These are phyloP conservation scores for Malassezia equina DNA, from an alignment of 1,284 basidiomycete genomes.

Conservation along the genomic window DNA sequence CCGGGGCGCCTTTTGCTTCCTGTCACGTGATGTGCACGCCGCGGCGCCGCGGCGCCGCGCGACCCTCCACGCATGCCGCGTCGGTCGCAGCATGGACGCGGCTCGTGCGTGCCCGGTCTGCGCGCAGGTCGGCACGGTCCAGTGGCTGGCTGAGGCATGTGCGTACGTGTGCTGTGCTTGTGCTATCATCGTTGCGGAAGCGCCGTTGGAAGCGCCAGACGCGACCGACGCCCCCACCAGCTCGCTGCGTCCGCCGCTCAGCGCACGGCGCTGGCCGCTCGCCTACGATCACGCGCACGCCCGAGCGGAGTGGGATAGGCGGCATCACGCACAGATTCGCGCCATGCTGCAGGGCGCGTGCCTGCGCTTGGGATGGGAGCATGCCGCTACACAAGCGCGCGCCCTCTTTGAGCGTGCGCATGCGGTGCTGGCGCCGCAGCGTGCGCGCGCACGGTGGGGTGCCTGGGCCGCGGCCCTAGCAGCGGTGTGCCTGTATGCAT, in stretches of 20 bases:
- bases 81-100: background rate
- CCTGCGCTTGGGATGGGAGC: conserved; percentile 10
- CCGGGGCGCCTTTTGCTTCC: background rate
- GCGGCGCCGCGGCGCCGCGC: background rate
- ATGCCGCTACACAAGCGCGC: background rate
- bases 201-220: background rate
- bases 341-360: conserved; percentile 9
- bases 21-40: conserved; percentile 5
- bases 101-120: conserved; percentile 11
- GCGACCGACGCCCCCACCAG: background rate
- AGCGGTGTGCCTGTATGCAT: conserved; percentile 11
- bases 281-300: conserved; percentile 5
- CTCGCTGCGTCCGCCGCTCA: background rate
- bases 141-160: conserved; percentile 1
- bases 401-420: conserved; percentile 1
- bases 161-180: conserved; percentile 10
- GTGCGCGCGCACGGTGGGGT: background rate
- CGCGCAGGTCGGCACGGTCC: conserved; percentile 9
- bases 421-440: background rate
- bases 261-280: conserved; percentile 1
- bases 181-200: background rate
- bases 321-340: background rate
- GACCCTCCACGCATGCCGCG: background rate
- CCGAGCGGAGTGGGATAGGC: background rate
- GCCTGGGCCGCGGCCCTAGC: conserved; percentile 1